A percentile compares a stretch with the other conserved stretches of the same genome.
These are phyloP conservation scores for Saururus chinensis DNA, from an alignment of 164 flowering plant genomes.

Conservation along the genomic window DNA sequence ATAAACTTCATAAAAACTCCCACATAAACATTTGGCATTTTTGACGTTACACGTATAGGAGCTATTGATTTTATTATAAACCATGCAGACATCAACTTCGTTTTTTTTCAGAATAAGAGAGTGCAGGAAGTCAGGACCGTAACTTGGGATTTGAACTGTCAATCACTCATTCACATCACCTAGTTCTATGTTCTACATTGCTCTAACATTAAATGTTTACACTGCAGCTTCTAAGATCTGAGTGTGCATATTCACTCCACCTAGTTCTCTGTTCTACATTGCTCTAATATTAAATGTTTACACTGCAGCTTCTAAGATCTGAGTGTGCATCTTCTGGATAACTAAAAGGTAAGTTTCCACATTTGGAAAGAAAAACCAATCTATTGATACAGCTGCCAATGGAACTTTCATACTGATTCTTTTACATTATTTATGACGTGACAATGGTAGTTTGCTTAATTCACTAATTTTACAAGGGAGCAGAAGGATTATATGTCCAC, in stretches of 20 bases:
- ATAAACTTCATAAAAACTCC: too few species aligned
- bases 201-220: too few species aligned
- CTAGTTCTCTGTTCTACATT: background rate
- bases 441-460: slow-evolving; percentile 70
- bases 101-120: slow-evolving; percentile 78
- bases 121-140: too few species aligned
- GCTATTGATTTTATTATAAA: slow-evolving; percentile 75
- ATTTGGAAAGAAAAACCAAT: background rate
- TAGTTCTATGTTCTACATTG: too few species aligned
- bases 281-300: background rate
- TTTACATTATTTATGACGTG: slow-evolving; percentile 8
- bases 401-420: slow-evolving; percentile 8
- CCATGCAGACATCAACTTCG: slow-evolving; percentile 81
- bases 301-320: slow-evolving; percentile 61
- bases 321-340: slow-evolving; percentile 43
- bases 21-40: too few species aligned
- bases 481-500: slow-evolving; percentile 28
- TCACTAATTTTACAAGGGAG: slow-evolving; percentile 49
- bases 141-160: background rate
- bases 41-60: slow-evolving; percentile 53
- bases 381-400: background rate
- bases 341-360: slow-evolving; percentile 44
- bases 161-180: too few species aligned
- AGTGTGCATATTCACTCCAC: too few species aligned
- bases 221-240: too few species aligned